Evolutionary conservation across 2,329 filamentous ascomycete species (phyloP).

Genomic region (Xylariales sp.): DNA sequence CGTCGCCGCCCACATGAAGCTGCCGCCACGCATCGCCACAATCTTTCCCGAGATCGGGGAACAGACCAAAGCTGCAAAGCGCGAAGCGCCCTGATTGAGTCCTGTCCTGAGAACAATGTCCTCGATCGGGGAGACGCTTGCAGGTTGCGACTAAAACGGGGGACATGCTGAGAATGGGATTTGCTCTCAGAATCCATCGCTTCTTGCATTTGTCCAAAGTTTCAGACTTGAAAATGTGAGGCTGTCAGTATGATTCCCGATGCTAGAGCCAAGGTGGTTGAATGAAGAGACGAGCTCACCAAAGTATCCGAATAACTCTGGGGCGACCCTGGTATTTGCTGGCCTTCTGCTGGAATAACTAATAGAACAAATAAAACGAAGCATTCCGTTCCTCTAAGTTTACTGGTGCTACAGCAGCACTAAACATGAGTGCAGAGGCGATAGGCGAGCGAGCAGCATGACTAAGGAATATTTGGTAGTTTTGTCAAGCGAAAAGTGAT

Average conservation of each 20-base stretch:
- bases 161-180: background rate
- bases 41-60: background rate
- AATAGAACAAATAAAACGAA: too few species aligned
- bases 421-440: background rate
- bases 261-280: too few species aligned
- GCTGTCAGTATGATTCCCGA: too few species aligned
- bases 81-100: background rate
- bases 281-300: too few species aligned
- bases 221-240: too few species aligned
- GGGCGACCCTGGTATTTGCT: too few species aligned
- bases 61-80: background rate
- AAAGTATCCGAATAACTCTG: too few species aligned
- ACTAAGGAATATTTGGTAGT: background rate
- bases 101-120: background rate
- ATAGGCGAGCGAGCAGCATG: background rate
- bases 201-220: too few species aligned
- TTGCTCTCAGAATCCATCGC: too few species aligned
- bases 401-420: background rate
- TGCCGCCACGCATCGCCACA: background rate
- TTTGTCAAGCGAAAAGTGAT: background rate
- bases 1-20: background rate
- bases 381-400: too few species aligned
- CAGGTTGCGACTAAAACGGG: background rate
- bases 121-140: background rate
- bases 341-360: too few species aligned